Percentiles rank a stretch among this genome's conserved stretches.
Conservation (phyloP, 768 basidiomycete species). For the Serpula lacrymans region DNA sequence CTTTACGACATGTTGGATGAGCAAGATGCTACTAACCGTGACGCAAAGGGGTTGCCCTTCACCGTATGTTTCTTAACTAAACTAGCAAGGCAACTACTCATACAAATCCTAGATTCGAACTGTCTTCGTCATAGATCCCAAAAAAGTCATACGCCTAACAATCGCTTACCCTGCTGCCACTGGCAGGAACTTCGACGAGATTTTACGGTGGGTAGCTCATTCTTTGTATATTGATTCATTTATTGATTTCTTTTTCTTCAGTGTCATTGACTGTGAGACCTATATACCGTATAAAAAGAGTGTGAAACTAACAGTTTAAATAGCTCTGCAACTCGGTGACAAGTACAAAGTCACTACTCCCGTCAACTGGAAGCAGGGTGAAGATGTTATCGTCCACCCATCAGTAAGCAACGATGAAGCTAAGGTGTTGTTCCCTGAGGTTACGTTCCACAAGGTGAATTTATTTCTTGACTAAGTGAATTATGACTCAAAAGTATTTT, state of each 20-base stretch:
- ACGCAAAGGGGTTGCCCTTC: conserved; percentile 87
- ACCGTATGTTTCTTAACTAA: conserved; percentile 47
- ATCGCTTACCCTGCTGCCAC: conserved; percentile 93
- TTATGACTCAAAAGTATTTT: conserved; percentile 4
- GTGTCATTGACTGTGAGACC: conserved; percentile 71
- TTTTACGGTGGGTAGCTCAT: conserved; percentile 44
- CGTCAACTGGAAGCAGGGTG: conserved; percentile 93
- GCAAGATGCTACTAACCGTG: conserved; percentile 88
- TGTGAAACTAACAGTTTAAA: conserved; percentile 7
- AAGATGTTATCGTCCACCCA: conserved; percentile 92
- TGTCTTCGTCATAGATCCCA: conserved; percentile 96
- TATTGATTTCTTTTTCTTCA: conserved; percentile 13
- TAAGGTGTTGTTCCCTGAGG: conserved; percentile 84
- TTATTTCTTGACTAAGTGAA: neutral
- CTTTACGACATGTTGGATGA: conserved; percentile 96
- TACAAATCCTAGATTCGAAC: conserved; percentile 68
- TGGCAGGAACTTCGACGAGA: conserved; percentile 87
- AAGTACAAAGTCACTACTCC: conserved; percentile 84
- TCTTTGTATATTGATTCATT: neutral
- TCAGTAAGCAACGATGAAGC: conserved; percentile 84
- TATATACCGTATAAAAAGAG: conserved; percentile 29
- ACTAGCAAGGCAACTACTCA: neutral
- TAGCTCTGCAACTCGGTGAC: conserved; percentile 86
- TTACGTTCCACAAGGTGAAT: conserved; percentile 73
- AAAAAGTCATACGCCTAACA: conserved; percentile 88